Conservation (phyloP, 2,329 filamentous ascomycete genomes). For the Verticillium isaacii region DNA sequence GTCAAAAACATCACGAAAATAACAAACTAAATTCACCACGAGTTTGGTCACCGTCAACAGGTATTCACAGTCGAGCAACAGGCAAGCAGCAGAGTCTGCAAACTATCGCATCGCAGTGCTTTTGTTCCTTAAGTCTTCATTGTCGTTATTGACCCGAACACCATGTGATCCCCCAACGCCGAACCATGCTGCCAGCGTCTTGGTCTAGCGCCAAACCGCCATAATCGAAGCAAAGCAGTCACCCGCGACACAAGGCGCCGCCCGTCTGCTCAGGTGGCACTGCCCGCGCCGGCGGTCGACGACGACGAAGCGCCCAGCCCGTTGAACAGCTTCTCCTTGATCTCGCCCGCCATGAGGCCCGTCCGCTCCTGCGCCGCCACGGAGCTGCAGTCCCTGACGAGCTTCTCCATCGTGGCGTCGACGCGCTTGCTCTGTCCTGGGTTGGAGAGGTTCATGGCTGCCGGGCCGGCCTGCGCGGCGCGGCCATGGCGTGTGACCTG, state of each 20-base stretch:
- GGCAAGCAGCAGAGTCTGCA: too few relatives aligned
- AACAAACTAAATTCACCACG: too few relatives aligned
- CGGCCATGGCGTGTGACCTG: conserved; percentile 26
- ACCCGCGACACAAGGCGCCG: too few relatives aligned
- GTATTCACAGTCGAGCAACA: too few relatives aligned
- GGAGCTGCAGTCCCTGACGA: conserved; percentile 56
- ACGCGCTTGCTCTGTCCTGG: conserved; percentile 19
- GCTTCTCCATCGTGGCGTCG: conserved; percentile 51
- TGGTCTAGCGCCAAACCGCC: not conserved
- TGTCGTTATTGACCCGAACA: not conserved
- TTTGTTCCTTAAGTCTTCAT: not conserved
- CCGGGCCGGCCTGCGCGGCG: conserved; percentile 22
- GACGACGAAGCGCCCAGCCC: conserved; percentile 22
- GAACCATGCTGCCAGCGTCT: not conserved
- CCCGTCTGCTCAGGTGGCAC: not conserved
- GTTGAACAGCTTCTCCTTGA: conserved; percentile 61
- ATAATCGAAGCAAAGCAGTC: not conserved
- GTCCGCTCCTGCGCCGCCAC: conserved; percentile 58
- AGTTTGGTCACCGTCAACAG: too few relatives aligned
- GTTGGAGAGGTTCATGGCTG: conserved; percentile 11
- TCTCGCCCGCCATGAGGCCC: conserved; percentile 56
- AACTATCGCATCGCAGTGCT: not conserved
- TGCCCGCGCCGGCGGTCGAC: not conserved
- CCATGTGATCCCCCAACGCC: not conserved
- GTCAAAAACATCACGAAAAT: too few relatives aligned